Evolutionary conservation across 1,284 basidiomycete species (phyloP).

Genomic region (Pyrrhoderma noxium): DNA sequence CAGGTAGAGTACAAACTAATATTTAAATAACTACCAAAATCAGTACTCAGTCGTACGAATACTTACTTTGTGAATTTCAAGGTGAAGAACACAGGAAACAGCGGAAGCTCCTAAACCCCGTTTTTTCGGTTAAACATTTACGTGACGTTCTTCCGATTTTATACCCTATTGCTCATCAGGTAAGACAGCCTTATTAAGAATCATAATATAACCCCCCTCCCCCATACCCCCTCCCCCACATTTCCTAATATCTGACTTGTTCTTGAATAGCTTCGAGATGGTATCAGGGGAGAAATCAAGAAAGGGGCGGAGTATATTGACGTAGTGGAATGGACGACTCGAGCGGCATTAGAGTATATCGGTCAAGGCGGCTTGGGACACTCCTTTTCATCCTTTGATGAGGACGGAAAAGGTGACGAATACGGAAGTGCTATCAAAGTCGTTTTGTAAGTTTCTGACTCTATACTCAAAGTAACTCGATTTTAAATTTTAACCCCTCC

Average conservation of each 20-base stretch:
- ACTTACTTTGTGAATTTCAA: constrained; percentile 3
- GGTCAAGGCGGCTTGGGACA: constrained; percentile 32
- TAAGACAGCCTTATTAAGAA: constrained; percentile 16
- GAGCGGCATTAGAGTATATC: constrained; percentile 31
- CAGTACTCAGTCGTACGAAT: no score
- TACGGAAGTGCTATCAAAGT: constrained; percentile 27
- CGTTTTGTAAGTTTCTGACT: constrained; percentile 1
- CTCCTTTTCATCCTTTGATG: constrained; percentile 28
- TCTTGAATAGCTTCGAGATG: constrained; percentile 20
- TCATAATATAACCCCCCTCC: no score
- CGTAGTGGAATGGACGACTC: constrained; percentile 29
- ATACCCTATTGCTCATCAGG: constrained; percentile 24
- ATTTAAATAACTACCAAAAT: no score
- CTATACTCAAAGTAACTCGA: background rate
- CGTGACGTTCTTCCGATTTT: constrained; percentile 26
- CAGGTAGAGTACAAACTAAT: constrained; percentile 17
- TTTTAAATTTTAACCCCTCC: no score
- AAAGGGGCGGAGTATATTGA: constrained; percentile 25
- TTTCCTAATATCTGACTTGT: no score
- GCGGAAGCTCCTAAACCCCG: constrained; percentile 27
- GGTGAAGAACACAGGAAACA: constrained; percentile 25
- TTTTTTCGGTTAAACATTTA: constrained; percentile 26
- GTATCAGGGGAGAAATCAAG: constrained; percentile 18
- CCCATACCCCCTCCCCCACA: no score
- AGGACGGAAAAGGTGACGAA: constrained; percentile 21